Percentiles rank a stretch among this genome's conserved stretches.
These are phyloP conservation scores for Corynespora cassiicola DNA, from an alignment of 2,329 filamentous ascomycete species.

Conservation along the genomic window DNA sequence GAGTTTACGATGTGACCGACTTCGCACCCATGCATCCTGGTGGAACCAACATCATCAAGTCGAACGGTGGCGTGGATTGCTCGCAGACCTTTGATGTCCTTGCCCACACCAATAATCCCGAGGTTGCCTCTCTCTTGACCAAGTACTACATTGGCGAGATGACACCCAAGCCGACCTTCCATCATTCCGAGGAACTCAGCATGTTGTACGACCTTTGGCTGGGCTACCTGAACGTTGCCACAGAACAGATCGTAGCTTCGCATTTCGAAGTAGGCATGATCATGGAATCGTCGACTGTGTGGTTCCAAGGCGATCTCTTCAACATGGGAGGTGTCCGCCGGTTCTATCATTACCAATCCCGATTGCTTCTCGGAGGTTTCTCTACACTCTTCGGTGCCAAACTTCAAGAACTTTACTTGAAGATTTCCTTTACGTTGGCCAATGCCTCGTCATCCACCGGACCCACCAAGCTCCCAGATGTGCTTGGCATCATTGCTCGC, in stretches of 20 bases:
- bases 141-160: conserved; percentile 33
- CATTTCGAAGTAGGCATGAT: conserved; percentile 32
- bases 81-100: conserved; percentile 93
- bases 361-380: conserved; percentile 28
- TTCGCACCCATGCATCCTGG: conserved; percentile 86
- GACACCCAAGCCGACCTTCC: conserved; percentile 26
- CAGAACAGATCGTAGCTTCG: conserved; percentile 28
- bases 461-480: conserved; percentile 49
- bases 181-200: conserved; percentile 22
- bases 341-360: conserved; percentile 34
- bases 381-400: conserved; percentile 29
- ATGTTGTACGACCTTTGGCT: conserved; percentile 33
- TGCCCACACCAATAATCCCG: conserved; percentile 84
- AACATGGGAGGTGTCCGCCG: conserved; percentile 34
- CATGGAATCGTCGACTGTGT: conserved; percentile 25
- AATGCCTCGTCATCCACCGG: conserved; percentile 32
- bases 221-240: conserved; percentile 23
- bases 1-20: conserved; percentile 87
- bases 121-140: conserved; percentile 57
- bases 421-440: conserved; percentile 29
- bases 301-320: conserved; percentile 32
- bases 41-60: conserved; percentile 82
- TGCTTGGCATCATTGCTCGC: conserved; percentile 51
- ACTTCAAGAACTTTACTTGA: conserved; percentile 31
- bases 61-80: conserved; percentile 84